Evolutionary conservation across 208 protist species (phyloP).

Genomic region (Acanthamoeba royreba): DNA sequence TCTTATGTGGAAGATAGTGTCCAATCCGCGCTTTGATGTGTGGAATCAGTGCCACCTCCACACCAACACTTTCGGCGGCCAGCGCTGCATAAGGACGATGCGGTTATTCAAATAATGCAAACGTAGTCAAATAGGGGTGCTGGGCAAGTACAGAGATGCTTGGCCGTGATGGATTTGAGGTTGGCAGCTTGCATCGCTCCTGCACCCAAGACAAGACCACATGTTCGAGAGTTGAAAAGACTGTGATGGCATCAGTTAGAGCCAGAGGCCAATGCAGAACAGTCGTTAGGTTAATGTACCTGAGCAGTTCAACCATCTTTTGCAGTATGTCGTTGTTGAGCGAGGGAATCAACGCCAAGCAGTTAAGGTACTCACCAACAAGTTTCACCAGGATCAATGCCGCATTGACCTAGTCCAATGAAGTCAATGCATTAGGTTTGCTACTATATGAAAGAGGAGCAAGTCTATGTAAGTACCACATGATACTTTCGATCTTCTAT

Average conservation of each 20-base stretch:
- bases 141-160: conserved; percentile 67
- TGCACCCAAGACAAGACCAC: conserved; percentile 64
- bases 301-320: conserved; percentile 51
- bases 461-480: too few relatives aligned
- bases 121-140: not conserved
- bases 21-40: conserved; percentile 26
- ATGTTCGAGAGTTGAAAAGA: conserved; percentile 61
- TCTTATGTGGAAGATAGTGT: not conserved
- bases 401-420: conserved; percentile 42
- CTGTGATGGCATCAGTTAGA: not conserved
- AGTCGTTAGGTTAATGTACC: not conserved
- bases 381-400: conserved; percentile 37
- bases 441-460: too few relatives aligned
- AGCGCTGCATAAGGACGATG: not conserved
- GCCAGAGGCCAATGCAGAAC: not conserved
- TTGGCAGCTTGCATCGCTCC: conserved; percentile 64
- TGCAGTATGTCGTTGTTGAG: conserved; percentile 57
- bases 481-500: not conserved
- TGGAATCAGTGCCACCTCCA: conserved; percentile 14
- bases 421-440: too few relatives aligned
- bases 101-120: not conserved
- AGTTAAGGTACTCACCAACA: conserved; percentile 24
- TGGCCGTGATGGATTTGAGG: conserved; percentile 74
- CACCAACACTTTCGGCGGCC: not conserved
- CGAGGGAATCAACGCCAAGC: conserved; percentile 13